Conservation (phyloP, 495 filamentous ascomycete species). For the Entonaema liquescens region DNA sequence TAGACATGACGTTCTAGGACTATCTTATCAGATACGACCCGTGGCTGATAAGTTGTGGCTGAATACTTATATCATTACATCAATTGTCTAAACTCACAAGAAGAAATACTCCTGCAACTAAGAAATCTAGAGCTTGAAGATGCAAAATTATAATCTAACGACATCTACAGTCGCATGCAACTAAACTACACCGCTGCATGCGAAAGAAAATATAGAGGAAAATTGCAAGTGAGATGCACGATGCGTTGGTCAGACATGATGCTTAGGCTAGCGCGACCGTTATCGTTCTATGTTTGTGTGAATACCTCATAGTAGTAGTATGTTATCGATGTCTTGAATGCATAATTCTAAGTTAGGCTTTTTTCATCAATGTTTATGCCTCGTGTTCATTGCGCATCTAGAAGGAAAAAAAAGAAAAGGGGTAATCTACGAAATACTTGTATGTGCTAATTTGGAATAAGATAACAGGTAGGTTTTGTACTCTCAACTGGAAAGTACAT, state of each 20-base stretch:
- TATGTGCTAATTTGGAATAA: neutral
- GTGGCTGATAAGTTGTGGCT: neutral
- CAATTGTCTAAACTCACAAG: neutral
- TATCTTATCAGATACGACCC: neutral
- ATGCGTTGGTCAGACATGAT: constrained; percentile 17
- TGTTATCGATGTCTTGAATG: no score
- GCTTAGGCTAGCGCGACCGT: neutral
- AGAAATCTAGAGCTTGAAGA: neutral
- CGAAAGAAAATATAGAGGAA: neutral
- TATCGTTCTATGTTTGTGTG: neutral
- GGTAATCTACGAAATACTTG: neutral
- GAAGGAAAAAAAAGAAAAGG: neutral
- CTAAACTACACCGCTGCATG: constrained; percentile 24
- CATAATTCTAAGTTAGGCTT: no score
- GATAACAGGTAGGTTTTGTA: neutral
- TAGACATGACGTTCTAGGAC: neutral
- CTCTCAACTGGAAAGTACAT: neutral
- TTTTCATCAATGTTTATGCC: neutral
- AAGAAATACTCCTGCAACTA: neutral
- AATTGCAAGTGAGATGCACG: constrained; percentile 18
- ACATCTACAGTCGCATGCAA: constrained; percentile 13
- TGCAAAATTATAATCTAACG: constrained; percentile 3
- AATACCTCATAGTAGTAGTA: neutral
- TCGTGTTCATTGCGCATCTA: neutral
- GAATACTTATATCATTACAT: no score